phyloP scores from a whole-genome alignment of 176 grass and related monocot species.

The Avena insularis region DNA sequence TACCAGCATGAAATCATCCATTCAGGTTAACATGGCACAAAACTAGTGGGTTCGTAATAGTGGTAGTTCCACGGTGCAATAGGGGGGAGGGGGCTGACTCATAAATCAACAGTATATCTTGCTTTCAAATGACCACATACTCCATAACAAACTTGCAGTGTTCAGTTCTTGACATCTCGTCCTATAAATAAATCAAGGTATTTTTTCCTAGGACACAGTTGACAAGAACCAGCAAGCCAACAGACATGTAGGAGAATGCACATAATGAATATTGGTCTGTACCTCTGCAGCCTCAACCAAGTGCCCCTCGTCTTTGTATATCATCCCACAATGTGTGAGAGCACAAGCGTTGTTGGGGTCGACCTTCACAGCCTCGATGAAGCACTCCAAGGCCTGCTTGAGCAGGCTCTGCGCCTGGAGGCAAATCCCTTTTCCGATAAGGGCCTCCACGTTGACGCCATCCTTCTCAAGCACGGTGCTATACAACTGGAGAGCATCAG shows the following conservation, averaged over 20 bases:
- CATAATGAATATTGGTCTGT: constrained; percentile 29
- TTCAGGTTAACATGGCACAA: constrained; percentile 1
- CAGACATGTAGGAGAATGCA: constrained; percentile 31
- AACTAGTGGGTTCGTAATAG: background rate
- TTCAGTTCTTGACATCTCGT: background rate
- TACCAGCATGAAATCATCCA: constrained; percentile 23
- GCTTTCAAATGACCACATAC: background rate
- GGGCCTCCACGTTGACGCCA: constrained; percentile 76
- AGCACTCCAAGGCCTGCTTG: constrained; percentile 71
- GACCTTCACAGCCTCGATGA: constrained; percentile 65
- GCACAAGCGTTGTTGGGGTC: constrained; percentile 83
- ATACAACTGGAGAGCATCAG: constrained; percentile 79
- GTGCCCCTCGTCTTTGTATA: constrained; percentile 97
- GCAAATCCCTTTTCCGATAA: constrained; percentile 94
- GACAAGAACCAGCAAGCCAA: constrained; percentile 2
- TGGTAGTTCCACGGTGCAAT: background rate
- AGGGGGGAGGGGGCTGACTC: background rate
- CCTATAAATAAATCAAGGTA: background rate
- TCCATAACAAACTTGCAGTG: background rate
- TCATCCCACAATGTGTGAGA: constrained; percentile 92
- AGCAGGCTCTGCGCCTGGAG: constrained; percentile 75
- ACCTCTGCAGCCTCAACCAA: constrained; percentile 94
- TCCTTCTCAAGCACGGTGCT: constrained; percentile 65
- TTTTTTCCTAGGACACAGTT: background rate
- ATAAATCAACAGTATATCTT: background rate